These are phyloP conservation scores for Collybia sp. DNA, from an alignment of 768 basidiomycete species.

Conservation along the genomic window DNA sequence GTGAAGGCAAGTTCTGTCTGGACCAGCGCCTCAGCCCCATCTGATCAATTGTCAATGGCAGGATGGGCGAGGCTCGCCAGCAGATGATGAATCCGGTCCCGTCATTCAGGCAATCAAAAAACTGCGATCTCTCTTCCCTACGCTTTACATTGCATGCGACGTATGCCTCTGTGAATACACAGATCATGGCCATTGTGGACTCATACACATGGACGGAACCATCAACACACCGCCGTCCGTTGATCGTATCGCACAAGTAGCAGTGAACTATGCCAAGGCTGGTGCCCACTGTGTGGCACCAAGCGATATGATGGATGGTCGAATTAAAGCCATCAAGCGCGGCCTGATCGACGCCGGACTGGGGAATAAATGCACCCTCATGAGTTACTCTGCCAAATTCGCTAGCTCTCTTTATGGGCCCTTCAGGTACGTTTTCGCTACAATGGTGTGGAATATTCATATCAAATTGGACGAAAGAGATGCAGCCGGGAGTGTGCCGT, in stretches of 20 bases:
- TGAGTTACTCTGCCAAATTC: conserved; percentile 98
- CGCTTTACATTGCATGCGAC: conserved; percentile 86
- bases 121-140: conserved; percentile 73
- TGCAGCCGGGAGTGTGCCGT: conserved; percentile 94
- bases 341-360: conserved; percentile 77
- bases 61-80: conserved; percentile 82
- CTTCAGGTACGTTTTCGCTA: conserved; percentile 62
- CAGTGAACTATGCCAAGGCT: conserved; percentile 86
- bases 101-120: conserved; percentile 90
- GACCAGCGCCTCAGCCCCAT: not conserved
- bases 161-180: conserved; percentile 99
- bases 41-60: conserved; percentile 20
- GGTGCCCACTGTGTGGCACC: conserved; percentile 99
- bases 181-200: conserved; percentile 94
- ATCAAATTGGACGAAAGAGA: conserved; percentile 48
- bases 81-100: conserved; percentile 86
- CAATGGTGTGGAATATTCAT: not conserved
- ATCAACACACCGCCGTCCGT: conserved; percentile 79
- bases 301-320: conserved; percentile 99
- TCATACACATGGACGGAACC: conserved; percentile 67
- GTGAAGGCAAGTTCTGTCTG: conserved; percentile 49
- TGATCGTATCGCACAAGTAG: conserved; percentile 87
- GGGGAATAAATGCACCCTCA: conserved; percentile 86
- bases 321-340: conserved; percentile 86
- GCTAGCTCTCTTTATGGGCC: conserved; percentile 94